phyloP scores from a whole-genome alignment of 1,284 basidiomycete species.

The Takashimella koratensis region DNA sequence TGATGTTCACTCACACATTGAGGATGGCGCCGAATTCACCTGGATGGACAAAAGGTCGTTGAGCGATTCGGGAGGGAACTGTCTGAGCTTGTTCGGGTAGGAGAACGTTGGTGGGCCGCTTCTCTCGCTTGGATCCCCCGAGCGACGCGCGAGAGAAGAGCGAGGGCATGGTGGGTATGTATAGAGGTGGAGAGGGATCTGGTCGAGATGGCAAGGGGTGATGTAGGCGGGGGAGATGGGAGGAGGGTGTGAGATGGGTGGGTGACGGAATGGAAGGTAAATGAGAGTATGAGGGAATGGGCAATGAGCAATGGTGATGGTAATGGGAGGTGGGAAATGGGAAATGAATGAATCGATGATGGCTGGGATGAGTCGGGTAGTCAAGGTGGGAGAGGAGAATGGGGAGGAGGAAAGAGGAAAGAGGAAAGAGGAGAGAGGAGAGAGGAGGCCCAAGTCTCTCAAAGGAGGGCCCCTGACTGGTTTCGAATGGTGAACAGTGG shows the following conservation, averaged over 20 bases:
- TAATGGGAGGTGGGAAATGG: constrained; percentile 1
- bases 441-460: not conserved
- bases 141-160: constrained; percentile 21
- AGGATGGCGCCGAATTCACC: constrained; percentile 20
- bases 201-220: not conserved
- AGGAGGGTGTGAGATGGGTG: not conserved
- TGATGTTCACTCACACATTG: not conserved
- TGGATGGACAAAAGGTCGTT: constrained; percentile 12
- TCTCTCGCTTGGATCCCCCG: constrained; percentile 17
- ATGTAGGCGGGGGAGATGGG: not conserved
- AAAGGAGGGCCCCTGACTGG: too few species aligned
- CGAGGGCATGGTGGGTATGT: constrained; percentile 11
- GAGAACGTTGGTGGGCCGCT: constrained; percentile 13
- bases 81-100: constrained; percentile 7
- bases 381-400: not conserved
- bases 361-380: too few species aligned
- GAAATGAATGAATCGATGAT: too few species aligned
- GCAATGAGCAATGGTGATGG: not conserved
- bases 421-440: not conserved
- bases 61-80: constrained; percentile 12
- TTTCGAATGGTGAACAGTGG: too few species aligned
- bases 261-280: not conserved
- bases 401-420: not conserved
- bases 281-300: not conserved
- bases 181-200: not conserved